Evolutionary conservation across 345 rosid species (phyloP), one percentile per base, ranked within the genome.

Genomic region (Syzygium aqueum): DNA sequence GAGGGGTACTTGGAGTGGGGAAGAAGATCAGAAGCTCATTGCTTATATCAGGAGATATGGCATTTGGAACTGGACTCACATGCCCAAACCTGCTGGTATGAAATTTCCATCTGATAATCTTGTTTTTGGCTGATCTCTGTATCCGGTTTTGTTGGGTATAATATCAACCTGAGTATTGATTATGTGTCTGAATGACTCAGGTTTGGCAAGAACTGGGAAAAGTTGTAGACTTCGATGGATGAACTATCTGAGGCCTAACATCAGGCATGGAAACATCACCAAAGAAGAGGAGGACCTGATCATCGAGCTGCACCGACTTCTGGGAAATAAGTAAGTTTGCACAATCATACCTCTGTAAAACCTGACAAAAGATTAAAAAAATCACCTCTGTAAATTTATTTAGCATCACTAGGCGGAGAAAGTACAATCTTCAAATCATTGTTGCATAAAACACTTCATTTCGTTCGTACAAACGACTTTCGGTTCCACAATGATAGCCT

Each of bases 191-290:
- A 15, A 28, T 65, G 77, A 30, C 40, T 30, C 52, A 85, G 89
- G 89, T 40, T 54, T 87, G 89, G 33, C 53, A 0, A 61, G 89
- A 57, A 83, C 77, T 1, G 89, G 87, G 53, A 87, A 87, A 77
- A 87, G 87, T 56, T 87, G 89, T 43, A 73, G 89, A 28, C 89
- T 87, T 40, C 87, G 89, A 16, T 87, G 89, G 89, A 73, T 87
- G 86, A 87, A 87, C 73, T 84, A 87, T 77, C 78, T 87, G 52
- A 84, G 86, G 53, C 89, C 89, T 13, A 85, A 77, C 54, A 73
- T 87, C 40, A 61, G 65, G 65, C 86, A 49, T 37, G 89, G 84
- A 52, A 84, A 87, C 52, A 61, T 87, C 53, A 84, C 84, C 52
- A 27, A 5, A 40, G 57, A 53, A 27, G 89, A 87, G 84, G 89